phyloP scores from a whole-genome alignment of 345 rosid species.

The Syzygium grande region DNA sequence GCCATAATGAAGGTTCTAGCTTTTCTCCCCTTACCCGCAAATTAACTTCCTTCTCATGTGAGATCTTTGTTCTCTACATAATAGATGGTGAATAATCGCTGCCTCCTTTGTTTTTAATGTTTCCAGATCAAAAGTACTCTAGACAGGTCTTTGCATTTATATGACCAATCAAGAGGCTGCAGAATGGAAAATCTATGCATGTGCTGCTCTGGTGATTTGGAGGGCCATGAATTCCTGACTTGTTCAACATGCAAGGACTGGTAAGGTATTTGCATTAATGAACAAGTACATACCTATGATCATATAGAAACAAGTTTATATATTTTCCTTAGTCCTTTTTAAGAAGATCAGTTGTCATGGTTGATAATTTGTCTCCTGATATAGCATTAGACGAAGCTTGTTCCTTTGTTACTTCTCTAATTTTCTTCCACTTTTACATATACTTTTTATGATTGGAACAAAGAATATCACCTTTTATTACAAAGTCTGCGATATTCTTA shows the following conservation, averaged over 20 bases:
- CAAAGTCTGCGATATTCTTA: background rate
- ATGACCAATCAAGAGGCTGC: slow-evolving; percentile 24
- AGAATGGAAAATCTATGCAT: slow-evolving; percentile 17
- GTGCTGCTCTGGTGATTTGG: slow-evolving; percentile 26
- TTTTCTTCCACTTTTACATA: background rate
- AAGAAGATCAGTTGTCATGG: background rate
- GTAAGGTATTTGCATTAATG: slow-evolving; percentile 25
- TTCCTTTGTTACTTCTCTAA: background rate
- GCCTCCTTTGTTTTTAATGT: background rate
- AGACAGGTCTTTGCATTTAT: slow-evolving; percentile 33
- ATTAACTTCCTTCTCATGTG: background rate
- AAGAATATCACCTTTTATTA: background rate
- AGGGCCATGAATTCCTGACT: slow-evolving; percentile 18
- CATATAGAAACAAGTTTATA: background rate
- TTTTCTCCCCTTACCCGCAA: background rate
- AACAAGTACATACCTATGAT: background rate
- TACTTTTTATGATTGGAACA: background rate
- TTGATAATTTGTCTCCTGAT: background rate
- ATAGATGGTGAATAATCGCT: background rate
- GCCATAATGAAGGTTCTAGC: slow-evolving; percentile 38
- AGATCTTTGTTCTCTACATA: background rate
- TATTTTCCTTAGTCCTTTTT: background rate
- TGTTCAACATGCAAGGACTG: slow-evolving; percentile 51
- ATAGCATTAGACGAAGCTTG: background rate
- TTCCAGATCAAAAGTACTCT: slow-evolving; percentile 45